Evolutionary conservation across 495 filamentous ascomycete genomes (phyloP), one percentile per base, ranked within the genome.

Genomic region (Penicillium ucsense): DNA sequence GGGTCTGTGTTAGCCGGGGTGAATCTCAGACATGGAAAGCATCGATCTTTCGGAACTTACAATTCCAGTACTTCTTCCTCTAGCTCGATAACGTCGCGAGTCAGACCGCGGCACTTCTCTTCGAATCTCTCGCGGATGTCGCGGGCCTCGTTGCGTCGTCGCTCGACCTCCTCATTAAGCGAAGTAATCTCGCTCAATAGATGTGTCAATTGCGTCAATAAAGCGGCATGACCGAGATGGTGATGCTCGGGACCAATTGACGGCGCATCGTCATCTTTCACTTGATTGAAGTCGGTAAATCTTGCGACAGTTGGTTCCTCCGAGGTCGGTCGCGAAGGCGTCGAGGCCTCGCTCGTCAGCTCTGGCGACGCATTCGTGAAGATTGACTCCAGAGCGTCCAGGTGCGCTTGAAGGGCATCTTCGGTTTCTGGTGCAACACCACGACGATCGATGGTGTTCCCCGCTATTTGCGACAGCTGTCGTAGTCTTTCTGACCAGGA

Each of bases 21-120:
- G 2, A 12, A 20, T 3, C 27, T 5, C 4, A 33, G 3, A 6
- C 3, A 42, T 8, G 34, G 3, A 38, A 36, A 3, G 2, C 8
- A 33, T 3, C 3, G 28, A 30, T 9, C 4, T 4, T 4, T 20
- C 12, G 9, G 38, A 20, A 56, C 63, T 56, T 48, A 71, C 66
- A 68, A 42, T 35, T 63, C 64, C 9, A 55, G 10, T 9, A 66
- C 57, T 49, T 69, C 68, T 9, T 57, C 50, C 40, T 63, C 59
- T 27, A 69, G 43, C 29, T 62, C 63, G 4, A 55, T 52, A 6
- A 69, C 51, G 30, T 47, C 55, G 6, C 52, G 41, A 8, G 47
- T 43, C 37, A 66, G 46, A 9, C 45, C 54, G 27, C 61, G 56
- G 33, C 64, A 61, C 42, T 61, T 60, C 5, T 49, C 55, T n/a